Evolutionary conservation across 352 stramenopile species (phyloP).

Genomic region (Pythium plurisporium): DNA sequence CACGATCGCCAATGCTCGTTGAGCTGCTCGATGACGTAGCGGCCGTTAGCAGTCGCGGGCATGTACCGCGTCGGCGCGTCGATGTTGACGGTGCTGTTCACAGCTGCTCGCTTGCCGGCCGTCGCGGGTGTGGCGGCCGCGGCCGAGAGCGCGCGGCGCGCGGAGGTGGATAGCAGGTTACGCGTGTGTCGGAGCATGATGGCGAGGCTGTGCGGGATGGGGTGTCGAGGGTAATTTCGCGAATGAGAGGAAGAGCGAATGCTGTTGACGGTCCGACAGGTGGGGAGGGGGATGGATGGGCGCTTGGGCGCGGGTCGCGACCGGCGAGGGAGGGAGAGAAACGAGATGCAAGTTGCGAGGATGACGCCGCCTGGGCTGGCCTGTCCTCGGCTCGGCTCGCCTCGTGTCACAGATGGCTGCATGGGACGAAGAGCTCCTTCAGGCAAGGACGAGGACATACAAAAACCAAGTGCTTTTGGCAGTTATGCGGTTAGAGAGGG

Average conservation of each 20-base stretch:
- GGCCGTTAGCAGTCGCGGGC: constrained; percentile 50
- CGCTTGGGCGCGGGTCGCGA: background rate
- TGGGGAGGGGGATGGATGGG: too few species aligned
- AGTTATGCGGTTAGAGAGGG: constrained; percentile 15
- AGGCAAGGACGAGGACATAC: constrained; percentile 7
- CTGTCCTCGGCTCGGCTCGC: background rate
- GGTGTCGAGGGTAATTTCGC: background rate
- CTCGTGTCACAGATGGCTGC: constrained; percentile 23
- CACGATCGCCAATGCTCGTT: constrained; percentile 72
- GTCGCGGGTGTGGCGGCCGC: constrained; percentile 25
- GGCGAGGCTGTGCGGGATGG: constrained; percentile 2
- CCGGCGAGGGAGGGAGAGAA: too few species aligned
- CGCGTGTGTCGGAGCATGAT: constrained; percentile 18
- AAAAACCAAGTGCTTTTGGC: constrained; percentile 12
- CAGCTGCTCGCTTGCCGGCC: constrained; percentile 11
- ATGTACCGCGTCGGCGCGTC: constrained; percentile 46
- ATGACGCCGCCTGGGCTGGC: constrained; percentile 10
- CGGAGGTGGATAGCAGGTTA: constrained; percentile 20
- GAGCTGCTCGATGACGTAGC: constrained; percentile 66
- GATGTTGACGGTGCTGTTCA: constrained; percentile 7
- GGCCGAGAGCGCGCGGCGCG: constrained; percentile 43
- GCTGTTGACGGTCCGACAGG: too few species aligned
- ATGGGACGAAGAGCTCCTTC: background rate
- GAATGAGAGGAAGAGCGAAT: background rate
- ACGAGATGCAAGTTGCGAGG: constrained; percentile 13